Conservation (phyloP, 345 rosid genomes). For the Eucalyptus erythrocorys region DNA sequence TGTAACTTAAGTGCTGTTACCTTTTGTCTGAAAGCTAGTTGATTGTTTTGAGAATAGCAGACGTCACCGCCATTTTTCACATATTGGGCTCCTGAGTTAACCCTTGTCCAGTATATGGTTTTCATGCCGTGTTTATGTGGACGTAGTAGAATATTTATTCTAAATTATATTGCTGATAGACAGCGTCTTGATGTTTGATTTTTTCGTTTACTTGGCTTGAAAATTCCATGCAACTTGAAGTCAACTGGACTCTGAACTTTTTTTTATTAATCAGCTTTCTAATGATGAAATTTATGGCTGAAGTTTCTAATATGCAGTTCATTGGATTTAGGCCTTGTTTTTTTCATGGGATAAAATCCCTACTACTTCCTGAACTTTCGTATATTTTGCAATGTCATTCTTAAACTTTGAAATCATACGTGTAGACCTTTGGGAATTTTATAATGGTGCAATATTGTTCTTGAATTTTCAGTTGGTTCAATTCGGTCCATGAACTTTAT, state of each 20-base stretch:
- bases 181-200: neutral
- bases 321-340: neutral
- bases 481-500: neutral
- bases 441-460: neutral
- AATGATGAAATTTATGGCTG: neutral
- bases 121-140: neutral
- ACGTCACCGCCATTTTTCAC: neutral
- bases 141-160: neutral
- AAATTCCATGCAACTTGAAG: neutral
- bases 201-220: neutral
- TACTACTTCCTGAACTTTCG: neutral
- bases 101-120: neutral
- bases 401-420: neutral
- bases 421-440: neutral
- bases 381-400: neutral
- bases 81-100: neutral
- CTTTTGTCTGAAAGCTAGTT: neutral
- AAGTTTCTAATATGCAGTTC: neutral
- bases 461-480: neutral
- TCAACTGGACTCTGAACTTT: neutral
- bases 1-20: neutral
- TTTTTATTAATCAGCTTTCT: neutral
- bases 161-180: neutral
- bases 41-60: neutral
- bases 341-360: neutral